These are phyloP conservation scores for Fusarium piperis DNA, from an alignment of 2,329 filamentous ascomycete species.

Conservation along the genomic window DNA sequence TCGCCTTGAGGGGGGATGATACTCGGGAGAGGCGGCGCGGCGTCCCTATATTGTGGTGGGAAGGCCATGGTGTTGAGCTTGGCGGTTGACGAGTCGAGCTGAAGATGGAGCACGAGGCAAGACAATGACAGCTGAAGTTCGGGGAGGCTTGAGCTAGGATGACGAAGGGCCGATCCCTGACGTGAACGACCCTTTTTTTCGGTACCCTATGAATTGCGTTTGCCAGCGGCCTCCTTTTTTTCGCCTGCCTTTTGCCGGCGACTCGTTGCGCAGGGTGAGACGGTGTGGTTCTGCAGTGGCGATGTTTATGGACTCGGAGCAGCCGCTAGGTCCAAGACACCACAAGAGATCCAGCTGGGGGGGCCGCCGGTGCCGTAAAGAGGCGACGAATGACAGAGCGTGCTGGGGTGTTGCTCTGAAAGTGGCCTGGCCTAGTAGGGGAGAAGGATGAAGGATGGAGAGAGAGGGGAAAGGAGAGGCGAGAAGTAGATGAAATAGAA, in stretches of 20 bases:
- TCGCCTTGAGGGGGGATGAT: constrained; percentile 46
- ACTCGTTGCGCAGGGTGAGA: constrained; percentile 35
- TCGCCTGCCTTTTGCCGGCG: constrained; percentile 19
- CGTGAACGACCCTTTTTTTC: constrained; percentile 12
- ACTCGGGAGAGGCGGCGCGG: constrained; percentile 48
- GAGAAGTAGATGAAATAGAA: neutral
- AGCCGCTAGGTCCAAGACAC: constrained; percentile 38
- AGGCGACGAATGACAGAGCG: constrained; percentile 36
- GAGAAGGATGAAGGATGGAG: neutral
- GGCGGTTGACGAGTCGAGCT: constrained; percentile 37
- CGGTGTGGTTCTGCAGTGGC: constrained; percentile 38
- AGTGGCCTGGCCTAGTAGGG: constrained; percentile 14
- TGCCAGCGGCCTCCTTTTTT: constrained; percentile 16
- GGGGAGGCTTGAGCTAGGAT: constrained; percentile 35
- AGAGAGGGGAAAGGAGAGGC: constrained; percentile 4
- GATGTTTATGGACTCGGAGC: constrained; percentile 34
- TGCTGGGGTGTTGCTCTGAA: constrained; percentile 17
- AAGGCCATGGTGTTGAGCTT: constrained; percentile 48
- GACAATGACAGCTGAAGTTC: constrained; percentile 40
- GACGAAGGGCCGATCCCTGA: constrained; percentile 32
- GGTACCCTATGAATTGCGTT: constrained; percentile 8
- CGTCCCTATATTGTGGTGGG: constrained; percentile 50
- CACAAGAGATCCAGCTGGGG: constrained; percentile 31
- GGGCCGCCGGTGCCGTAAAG: constrained; percentile 29
- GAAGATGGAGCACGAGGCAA: constrained; percentile 39